A percentile compares a stretch with the other conserved stretches of the same genome.
phyloP scores from a whole-genome alignment of 768 basidiomycete species.

The Butyriboletus loyo region DNA sequence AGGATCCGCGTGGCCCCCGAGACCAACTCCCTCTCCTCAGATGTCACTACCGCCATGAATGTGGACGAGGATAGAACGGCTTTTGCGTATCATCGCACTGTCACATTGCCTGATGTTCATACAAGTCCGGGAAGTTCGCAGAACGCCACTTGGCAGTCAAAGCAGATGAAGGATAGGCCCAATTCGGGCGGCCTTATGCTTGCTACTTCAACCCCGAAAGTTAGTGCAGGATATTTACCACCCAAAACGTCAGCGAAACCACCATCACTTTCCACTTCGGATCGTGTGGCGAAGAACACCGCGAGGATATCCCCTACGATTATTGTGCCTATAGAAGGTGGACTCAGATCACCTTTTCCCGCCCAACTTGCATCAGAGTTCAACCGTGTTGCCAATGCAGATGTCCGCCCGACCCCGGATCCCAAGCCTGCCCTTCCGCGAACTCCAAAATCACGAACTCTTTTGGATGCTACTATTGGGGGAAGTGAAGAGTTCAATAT shows the following conservation, averaged over 20 bases:
- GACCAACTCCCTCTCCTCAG: not conserved
- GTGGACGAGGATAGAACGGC: conserved; percentile 1
- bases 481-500: conserved; percentile 21
- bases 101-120: conserved; percentile 1
- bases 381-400: not conserved
- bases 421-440: conserved; percentile 11
- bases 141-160: not conserved
- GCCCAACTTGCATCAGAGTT: conserved; percentile 15
- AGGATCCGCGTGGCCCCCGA: conserved; percentile 25
- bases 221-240: not conserved
- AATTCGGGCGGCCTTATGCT: conserved; percentile 21
- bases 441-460: conserved; percentile 24
- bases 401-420: conserved; percentile 5
- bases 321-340: conserved; percentile 10
- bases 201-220: conserved; percentile 1
- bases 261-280: not conserved
- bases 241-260: not conserved
- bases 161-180: conserved; percentile 1
- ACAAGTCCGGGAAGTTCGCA: not conserved
- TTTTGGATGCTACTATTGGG: conserved; percentile 10
- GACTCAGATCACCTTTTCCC: conserved; percentile 8
- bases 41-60: not conserved
- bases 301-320: conserved; percentile 4
- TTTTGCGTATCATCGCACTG: not conserved
- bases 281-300: not conserved